phyloP scores from a whole-genome alignment of 2,329 filamentous ascomycete genomes.

The Phyllosticta ampelicida region DNA sequence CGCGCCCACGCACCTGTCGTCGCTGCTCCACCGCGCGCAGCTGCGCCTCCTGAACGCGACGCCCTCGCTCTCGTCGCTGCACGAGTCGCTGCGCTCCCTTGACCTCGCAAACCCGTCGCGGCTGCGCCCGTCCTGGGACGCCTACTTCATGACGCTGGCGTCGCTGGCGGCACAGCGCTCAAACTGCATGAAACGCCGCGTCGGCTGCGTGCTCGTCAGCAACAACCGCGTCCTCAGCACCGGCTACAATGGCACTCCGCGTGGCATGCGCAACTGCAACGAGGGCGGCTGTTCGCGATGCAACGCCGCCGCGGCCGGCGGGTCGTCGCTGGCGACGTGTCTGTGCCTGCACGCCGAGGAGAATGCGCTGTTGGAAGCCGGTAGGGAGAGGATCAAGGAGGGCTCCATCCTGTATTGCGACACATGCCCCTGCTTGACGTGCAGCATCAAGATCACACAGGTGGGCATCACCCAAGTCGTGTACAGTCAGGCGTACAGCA shows the following conservation, averaged over 20 bases:
- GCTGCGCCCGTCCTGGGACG: conserved; percentile 84
- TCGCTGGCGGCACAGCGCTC: conserved; percentile 79
- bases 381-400: conserved; percentile 75
- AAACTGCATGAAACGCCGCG: conserved; percentile 97
- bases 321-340: conserved; percentile 71
- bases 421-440: conserved; percentile 93
- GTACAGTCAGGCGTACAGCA: conserved; percentile 87
- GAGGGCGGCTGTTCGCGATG: conserved; percentile 84
- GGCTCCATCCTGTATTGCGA: conserved; percentile 84
- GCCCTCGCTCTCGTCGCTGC: conserved; percentile 57
- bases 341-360: conserved; percentile 97
- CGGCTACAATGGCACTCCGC: conserved; percentile 95
- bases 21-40: conserved; percentile 70
- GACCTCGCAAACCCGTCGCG: conserved; percentile 69
- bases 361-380: conserved; percentile 90
- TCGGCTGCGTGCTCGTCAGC: conserved; percentile 85
- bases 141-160: conserved; percentile 97
- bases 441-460: conserved; percentile 96
- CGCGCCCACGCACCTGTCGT: conserved; percentile 52
- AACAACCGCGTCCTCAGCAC: conserved; percentile 84
- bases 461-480: conserved; percentile 94
- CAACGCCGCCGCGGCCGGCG: conserved; percentile 61
- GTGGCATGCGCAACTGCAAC: conserved; percentile 79
- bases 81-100: conserved; percentile 60
- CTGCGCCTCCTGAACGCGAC: conserved; percentile 82